Evolutionary conservation across 441 rosid species (phyloP), one percentile per base, ranked within the genome.

Genomic region (Biscutella laevigata): DNA sequence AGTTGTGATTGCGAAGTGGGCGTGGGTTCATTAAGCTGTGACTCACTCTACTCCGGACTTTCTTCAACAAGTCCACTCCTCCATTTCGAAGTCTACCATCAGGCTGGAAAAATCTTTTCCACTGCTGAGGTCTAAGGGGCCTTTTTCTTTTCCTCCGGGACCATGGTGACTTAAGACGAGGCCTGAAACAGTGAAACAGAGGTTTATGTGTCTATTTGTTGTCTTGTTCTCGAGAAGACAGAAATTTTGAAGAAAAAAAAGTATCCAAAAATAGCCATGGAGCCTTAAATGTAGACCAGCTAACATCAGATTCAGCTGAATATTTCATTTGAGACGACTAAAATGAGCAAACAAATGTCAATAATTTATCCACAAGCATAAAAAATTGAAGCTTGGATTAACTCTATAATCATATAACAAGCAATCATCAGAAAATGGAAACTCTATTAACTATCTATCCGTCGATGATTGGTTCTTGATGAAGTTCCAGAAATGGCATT

Each of bases 11-110:
- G 30, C 42, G 13, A 36, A 33, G 7, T 57, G 14, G 2, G 20
- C 32, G 7, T 57, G 14, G 2, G 20, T 39, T 34, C 57, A 9
- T 30, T 35, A 26, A 49, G 71, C 41, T 48, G 27, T 26, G 36
- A 82, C 98, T 74, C 72, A 90, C 98, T 64, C 91, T 80, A 61
- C 87, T 80, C 44, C 95, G 84, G 56, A 86, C 97, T 82, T 69
- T 88, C 74, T 81, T 84, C 77, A 92, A 69, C 59, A 92, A 70
- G 74, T 78, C 83, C 17, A 71, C 71, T 47, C 96, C 98, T 28
- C 84, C 82, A 57, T 84, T 83, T n/a, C 74, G 69, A 17, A 92
- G 77, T 52, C 68, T 86, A 64, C 98, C 98, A 52, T 88, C 92
- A 0, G 83, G 54, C 0, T 72, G 66, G 62, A 86, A 82, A 59